Percentiles rank a stretch among this genome's conserved stretches.
These are phyloP conservation scores for Mucor ambiguus DNA, from an alignment of 371 early-diverging fungal genomes.

Conservation along the genomic window DNA sequence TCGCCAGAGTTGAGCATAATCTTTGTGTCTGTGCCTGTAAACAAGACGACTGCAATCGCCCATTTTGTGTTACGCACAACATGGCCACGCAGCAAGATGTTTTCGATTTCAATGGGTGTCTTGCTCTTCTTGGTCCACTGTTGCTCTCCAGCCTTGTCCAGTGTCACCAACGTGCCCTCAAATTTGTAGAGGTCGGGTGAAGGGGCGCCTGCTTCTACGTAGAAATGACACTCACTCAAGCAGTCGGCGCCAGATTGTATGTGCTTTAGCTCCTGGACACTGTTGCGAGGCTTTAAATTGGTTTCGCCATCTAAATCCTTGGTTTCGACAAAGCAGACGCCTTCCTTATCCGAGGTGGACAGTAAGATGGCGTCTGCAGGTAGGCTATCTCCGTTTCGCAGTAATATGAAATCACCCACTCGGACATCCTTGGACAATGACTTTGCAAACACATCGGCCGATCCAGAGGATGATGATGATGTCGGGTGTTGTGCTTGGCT, in stretches of 20 bases:
- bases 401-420: conserved; percentile 90
- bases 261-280: conserved; percentile 64
- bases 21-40: conserved; percentile 93
- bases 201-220: conserved; percentile 75
- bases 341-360: conserved; percentile 72
- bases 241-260: conserved; percentile 69
- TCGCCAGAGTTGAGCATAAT: conserved; percentile 86
- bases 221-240: conserved; percentile 51
- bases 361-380: conserved; percentile 92
- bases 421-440: conserved; percentile 66
- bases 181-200: conserved; percentile 69
- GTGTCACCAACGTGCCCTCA: conserved; percentile 58
- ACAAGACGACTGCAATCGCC: conserved; percentile 84
- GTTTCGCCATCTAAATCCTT: conserved; percentile 97
- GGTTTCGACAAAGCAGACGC: conserved; percentile 89
- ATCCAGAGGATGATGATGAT: not conserved
- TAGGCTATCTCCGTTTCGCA: conserved; percentile 83
- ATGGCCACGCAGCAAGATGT: conserved; percentile 90
- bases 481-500: not conserved
- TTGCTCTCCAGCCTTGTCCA: conserved; percentile 24
- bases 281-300: conserved; percentile 83
- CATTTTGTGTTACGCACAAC: conserved; percentile 88
- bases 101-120: conserved; percentile 76
- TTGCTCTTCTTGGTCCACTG: conserved; percentile 35
- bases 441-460: conserved; percentile 10